Evolutionary conservation across 1,284 basidiomycete species (phyloP).

Genomic region (Papiliotrema fonsecae): DNA sequence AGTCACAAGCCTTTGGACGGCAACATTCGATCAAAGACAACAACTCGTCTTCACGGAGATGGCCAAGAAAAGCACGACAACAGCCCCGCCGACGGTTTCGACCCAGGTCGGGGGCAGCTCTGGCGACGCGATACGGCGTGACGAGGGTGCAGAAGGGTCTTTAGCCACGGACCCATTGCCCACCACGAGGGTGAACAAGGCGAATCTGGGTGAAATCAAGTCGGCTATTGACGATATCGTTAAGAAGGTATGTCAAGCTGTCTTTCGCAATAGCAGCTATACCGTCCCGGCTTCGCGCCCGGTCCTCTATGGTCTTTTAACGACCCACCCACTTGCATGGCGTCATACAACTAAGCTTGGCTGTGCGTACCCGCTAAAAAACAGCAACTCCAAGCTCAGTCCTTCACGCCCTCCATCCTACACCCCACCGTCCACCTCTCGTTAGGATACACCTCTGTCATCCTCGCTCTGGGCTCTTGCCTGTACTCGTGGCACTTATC

Average conservation of each 20-base stretch:
- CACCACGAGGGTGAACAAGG: constrained; percentile 73
- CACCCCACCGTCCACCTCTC: constrained; percentile 80
- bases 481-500: constrained; percentile 76
- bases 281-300: not conserved
- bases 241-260: constrained; percentile 70
- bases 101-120: not conserved
- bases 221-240: constrained; percentile 83
- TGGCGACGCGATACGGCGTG: not conserved
- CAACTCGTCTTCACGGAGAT: not conserved
- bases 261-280: not conserved
- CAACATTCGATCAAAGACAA: not conserved
- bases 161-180: constrained; percentile 40
- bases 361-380: too few relatives aligned
- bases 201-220: constrained; percentile 75
- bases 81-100: not conserved
- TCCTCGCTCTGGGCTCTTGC: constrained; percentile 71
- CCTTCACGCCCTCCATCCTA: constrained; percentile 76
- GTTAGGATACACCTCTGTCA: constrained; percentile 75
- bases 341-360: too few relatives aligned
- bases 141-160: not conserved
- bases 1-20: too few relatives aligned
- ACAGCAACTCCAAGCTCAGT: constrained; percentile 69
- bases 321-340: too few relatives aligned
- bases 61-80: not conserved
- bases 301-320: too few relatives aligned